Evolutionary conservation across 164 flowering plant genomes (phyloP).

Genomic region (Chimonanthus salicifolius): DNA sequence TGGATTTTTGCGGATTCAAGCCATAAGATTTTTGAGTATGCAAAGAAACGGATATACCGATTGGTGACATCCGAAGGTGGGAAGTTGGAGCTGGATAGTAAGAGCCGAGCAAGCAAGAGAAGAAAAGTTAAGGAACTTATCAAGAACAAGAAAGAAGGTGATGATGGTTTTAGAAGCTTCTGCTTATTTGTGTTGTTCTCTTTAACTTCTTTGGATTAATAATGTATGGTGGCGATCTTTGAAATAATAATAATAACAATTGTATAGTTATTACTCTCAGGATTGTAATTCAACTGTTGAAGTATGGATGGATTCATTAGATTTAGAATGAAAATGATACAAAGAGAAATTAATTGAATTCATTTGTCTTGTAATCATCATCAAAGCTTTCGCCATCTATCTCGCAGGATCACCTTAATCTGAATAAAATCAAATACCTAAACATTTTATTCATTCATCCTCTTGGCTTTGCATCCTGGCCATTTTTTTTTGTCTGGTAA

Average conservation of each 20-base stretch:
- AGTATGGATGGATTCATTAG: neutral
- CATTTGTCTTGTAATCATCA: neutral
- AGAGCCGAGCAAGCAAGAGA: slow-evolving; percentile 40
- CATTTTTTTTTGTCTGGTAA: neutral
- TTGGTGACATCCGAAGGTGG: slow-evolving; percentile 47
- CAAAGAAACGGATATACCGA: slow-evolving; percentile 86
- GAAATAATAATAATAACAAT: neutral
- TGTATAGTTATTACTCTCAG: neutral
- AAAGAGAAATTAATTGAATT: neutral
- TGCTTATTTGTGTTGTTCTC: neutral
- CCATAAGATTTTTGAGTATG: slow-evolving; percentile 90
- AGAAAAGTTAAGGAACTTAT: slow-evolving; percentile 43
- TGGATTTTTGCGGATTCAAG: slow-evolving; percentile 98
- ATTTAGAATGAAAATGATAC: neutral
- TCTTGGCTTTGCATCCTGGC: no score
- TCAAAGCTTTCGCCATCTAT: no score
- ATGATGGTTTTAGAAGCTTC: neutral
- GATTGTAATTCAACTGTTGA: neutral
- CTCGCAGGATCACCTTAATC: no score
- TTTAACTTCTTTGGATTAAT: neutral
- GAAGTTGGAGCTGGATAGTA: slow-evolving; percentile 30
- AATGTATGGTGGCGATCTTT: neutral
- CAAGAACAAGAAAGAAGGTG: slow-evolving; percentile 40
- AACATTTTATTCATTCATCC: no score
- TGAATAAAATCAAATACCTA: no score